Conservation (phyloP, 1,139 yeast species). For the Kurtzmaniella quercitrusa region DNA sequence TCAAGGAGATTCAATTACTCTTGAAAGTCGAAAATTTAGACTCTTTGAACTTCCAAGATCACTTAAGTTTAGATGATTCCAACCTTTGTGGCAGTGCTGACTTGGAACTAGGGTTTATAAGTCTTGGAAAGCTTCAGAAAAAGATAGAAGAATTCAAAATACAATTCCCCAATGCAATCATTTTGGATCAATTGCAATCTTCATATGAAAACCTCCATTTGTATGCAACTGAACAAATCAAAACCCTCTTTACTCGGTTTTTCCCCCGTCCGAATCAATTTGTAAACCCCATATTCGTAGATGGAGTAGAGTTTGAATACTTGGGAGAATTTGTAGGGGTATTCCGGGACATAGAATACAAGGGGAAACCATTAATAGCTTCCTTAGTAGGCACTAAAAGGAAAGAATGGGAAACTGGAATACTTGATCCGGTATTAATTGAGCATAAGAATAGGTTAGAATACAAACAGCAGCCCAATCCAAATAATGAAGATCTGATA, state of each 20-base stretch:
- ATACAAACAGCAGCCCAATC: slow-evolving; percentile 8
- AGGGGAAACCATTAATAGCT: slow-evolving; percentile 7
- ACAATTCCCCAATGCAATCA: slow-evolving; percentile 5
- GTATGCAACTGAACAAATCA: slow-evolving; percentile 8
- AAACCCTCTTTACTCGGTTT: slow-evolving; percentile 10
- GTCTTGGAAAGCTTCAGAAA: slow-evolving; percentile 15
- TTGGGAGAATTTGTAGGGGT: slow-evolving; percentile 6
- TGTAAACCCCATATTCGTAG: slow-evolving; percentile 14
- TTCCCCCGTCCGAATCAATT: slow-evolving; percentile 23
- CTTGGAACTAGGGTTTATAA: slow-evolving; percentile 14
- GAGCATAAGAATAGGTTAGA: slow-evolving; percentile 12
- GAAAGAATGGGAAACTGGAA: slow-evolving; percentile 15
- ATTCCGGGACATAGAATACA: slow-evolving; percentile 3
- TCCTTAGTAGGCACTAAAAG: slow-evolving; percentile 12
- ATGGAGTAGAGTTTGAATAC: slow-evolving; percentile 9
- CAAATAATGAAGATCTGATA: neutral
- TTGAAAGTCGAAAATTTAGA: slow-evolving; percentile 1
- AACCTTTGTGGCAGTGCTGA: slow-evolving; percentile 13
- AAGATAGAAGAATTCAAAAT: slow-evolving; percentile 7
- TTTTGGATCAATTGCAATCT: slow-evolving; percentile 4
- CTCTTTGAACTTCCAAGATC: neutral
- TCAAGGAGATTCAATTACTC: slow-evolving; percentile 18
- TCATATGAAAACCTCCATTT: slow-evolving; percentile 10
- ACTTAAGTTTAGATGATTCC: slow-evolving; percentile 1
- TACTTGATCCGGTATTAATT: slow-evolving; percentile 12